A percentile compares a stretch with the other conserved stretches of the same genome.
Conservation (phyloP, 108 stramenopile species). For the Schizochytrium sp. region DNA sequence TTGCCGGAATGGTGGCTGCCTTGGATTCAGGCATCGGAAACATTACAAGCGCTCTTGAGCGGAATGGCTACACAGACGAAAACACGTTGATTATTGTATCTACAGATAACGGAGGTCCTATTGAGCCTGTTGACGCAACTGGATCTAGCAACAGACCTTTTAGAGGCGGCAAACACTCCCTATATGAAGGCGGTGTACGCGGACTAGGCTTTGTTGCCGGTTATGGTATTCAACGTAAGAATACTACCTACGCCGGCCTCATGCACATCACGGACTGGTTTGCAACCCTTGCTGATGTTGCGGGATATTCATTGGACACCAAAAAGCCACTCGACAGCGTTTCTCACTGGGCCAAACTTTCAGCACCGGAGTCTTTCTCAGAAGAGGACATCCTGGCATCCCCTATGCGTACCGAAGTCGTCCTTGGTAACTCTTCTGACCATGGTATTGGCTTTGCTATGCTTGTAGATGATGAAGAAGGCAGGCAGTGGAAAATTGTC, state of each 20-base stretch:
- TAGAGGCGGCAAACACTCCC: conserved; percentile 27
- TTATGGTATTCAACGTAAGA: not conserved
- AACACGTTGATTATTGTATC: conserved; percentile 19
- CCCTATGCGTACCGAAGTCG: not conserved
- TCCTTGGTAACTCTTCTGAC: not conserved
- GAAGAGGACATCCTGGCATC: not conserved
- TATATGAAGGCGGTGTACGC: conserved; percentile 46
- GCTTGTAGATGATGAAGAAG: not conserved
- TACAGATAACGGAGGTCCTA: not conserved
- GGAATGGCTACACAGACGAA: not conserved
- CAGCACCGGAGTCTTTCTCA: not conserved
- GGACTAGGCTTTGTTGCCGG: not conserved
- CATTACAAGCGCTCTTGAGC: conserved; percentile 6
- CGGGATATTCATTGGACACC: not conserved
- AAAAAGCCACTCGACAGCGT: not conserved
- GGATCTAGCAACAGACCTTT: not conserved
- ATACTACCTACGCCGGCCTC: not conserved
- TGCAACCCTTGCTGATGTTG: conserved; percentile 13
- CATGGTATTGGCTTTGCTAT: not conserved
- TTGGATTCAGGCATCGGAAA: not conserved
- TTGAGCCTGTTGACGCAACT: not conserved
- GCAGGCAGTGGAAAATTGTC: conserved; percentile 8
- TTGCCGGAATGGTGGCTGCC: conserved; percentile 39
- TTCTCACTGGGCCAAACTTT: not conserved
- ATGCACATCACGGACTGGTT: conserved; percentile 31